A percentile compares a stretch with the other conserved stretches of the same genome.
Conservation (phyloP, 2,329 filamentous ascomycete genomes). For the Penicillium sclerotiorum region DNA sequence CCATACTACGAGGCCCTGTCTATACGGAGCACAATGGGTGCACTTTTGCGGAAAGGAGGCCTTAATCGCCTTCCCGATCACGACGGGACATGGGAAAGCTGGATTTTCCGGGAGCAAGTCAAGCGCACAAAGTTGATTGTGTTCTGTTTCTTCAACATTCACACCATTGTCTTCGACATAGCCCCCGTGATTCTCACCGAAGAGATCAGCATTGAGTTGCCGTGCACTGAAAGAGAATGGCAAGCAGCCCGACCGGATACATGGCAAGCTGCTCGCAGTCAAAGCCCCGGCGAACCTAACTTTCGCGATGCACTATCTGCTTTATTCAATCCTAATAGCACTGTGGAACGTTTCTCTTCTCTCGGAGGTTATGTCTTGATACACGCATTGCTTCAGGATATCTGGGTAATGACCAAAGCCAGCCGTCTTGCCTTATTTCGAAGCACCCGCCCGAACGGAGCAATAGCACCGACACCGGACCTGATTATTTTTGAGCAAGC, state of each 20-base stretch:
- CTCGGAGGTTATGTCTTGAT: slow-evolving; percentile 38
- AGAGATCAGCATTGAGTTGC: slow-evolving; percentile 34
- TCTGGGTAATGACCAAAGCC: slow-evolving; percentile 39
- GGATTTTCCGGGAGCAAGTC: slow-evolving; percentile 33
- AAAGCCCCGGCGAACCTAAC: slow-evolving; percentile 28
- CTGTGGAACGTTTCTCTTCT: slow-evolving; percentile 33
- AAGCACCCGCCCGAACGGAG: slow-evolving; percentile 16
- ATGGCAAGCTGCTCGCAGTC: slow-evolving; percentile 30
- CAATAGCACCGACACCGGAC: slow-evolving; percentile 28
- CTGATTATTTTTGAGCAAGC: slow-evolving; percentile 34
- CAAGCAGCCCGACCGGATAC: slow-evolving; percentile 25
- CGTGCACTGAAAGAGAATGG: slow-evolving; percentile 38
- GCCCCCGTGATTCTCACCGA: slow-evolving; percentile 35
- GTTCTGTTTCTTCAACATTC: slow-evolving; percentile 40
- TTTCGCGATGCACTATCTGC: slow-evolving; percentile 32
- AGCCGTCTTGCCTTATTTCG: slow-evolving; percentile 28
- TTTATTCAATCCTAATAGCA: slow-evolving; percentile 25
- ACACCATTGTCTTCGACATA: slow-evolving; percentile 39
- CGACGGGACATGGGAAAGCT: slow-evolving; percentile 37
- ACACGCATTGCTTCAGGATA: slow-evolving; percentile 36
- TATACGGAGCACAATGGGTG: slow-evolving; percentile 34
- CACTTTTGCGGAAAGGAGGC: slow-evolving; percentile 30
- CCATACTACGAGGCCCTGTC: slow-evolving; percentile 33
- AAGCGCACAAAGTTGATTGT: slow-evolving; percentile 38
- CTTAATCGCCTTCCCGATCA: slow-evolving; percentile 31